Percentiles rank a stretch among this genome's conserved stretches.
Evolutionary conservation across 2,329 filamentous ascomycete genomes (phyloP).

Genomic region (Thelonectria rubi): DNA sequence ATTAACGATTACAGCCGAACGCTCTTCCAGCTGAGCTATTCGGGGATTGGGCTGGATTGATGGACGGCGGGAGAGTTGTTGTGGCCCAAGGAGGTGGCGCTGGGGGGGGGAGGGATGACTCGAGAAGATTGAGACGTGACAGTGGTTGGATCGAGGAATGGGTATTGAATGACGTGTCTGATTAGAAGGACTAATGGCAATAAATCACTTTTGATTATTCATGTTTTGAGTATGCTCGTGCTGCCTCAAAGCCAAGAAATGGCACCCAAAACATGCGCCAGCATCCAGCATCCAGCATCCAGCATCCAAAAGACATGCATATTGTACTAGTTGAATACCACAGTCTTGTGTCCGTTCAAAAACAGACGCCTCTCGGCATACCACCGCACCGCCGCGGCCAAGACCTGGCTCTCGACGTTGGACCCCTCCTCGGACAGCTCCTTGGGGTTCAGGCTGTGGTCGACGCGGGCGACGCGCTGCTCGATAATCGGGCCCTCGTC

Average conservation of each 20-base stretch:
- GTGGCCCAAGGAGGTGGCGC: neutral
- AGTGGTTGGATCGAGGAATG: no score
- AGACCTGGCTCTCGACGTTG: slow-evolving; percentile 84
- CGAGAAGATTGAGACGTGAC: no score
- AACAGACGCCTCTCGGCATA: slow-evolving; percentile 82
- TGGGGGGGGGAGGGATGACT: no score
- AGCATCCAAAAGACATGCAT: neutral
- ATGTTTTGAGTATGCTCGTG: no score
- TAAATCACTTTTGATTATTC: no score
- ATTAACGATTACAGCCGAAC: slow-evolving; percentile 30
- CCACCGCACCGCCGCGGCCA: slow-evolving; percentile 85
- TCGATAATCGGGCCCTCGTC: slow-evolving; percentile 91
- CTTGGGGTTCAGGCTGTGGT: slow-evolving; percentile 79
- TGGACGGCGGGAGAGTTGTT: neutral
- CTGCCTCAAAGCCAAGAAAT: no score
- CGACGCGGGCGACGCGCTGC: slow-evolving; percentile 80
- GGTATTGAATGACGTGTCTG: no score
- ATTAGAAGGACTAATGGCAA: no score
- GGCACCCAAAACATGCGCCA: no score
- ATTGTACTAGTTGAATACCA: slow-evolving; percentile 67
- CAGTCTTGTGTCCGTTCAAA: slow-evolving; percentile 81
- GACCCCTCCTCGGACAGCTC: slow-evolving; percentile 81
- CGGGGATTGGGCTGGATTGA: slow-evolving; percentile 24
- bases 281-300: no score
- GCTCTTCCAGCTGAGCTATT: slow-evolving; percentile 37